These are phyloP conservation scores for Carex scoparia DNA, from an alignment of 176 grass and related monocot genomes.

Conservation along the genomic window DNA sequence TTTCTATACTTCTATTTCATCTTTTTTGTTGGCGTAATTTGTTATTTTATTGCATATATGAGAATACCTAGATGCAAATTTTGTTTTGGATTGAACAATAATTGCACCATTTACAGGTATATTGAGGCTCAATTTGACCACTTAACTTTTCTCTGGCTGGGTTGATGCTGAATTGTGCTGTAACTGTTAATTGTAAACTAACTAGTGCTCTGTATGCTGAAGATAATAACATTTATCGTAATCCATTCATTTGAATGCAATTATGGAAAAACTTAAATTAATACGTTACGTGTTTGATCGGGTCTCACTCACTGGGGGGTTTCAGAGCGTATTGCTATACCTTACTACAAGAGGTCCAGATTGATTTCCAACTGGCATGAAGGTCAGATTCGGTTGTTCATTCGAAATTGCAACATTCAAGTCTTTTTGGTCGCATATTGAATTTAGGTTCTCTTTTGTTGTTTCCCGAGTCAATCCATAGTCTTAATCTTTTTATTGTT, in stretches of 20 bases:
- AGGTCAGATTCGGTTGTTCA: not conserved
- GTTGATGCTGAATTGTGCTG: not conserved
- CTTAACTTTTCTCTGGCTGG: not conserved
- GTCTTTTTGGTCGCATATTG: not conserved
- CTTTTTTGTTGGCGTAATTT: not conserved
- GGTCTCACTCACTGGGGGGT: not conserved
- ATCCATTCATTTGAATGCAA: not conserved
- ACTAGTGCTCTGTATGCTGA: not conserved
- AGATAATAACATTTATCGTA: not conserved
- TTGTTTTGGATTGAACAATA: not conserved
- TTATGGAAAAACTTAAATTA: not conserved
- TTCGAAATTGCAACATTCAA: not conserved
- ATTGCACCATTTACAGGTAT: not conserved
- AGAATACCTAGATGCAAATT: not conserved
- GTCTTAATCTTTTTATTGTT: not conserved
- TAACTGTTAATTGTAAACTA: not conserved
- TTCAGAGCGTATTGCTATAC: not conserved
- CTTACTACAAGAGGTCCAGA: not conserved
- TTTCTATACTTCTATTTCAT: not conserved
- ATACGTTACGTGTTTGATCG: not conserved
- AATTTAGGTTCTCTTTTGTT: not conserved
- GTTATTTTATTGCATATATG: not conserved
- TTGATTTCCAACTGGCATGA: not conserved
- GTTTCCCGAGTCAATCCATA: not conserved
- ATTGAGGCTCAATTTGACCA: not conserved